phyloP scores from a whole-genome alignment of 179 eudicot species.

The Silene vulgaris region DNA sequence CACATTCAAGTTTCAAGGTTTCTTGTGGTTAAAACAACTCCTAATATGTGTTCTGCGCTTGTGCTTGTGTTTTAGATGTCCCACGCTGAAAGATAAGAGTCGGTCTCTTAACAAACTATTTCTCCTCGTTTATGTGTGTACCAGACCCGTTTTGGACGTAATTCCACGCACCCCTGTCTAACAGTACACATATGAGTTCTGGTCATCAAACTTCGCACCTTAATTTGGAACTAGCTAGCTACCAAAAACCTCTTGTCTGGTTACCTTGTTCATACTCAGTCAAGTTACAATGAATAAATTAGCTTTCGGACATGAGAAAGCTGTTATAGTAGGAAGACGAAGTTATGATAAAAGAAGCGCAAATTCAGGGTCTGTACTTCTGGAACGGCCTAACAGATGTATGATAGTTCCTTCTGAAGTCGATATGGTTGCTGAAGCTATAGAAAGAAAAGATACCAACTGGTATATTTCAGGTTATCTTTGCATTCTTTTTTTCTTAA shows the following conservation, averaged over 20 bases:
- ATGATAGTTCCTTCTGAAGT: constrained; percentile 29
- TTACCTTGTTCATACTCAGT: no score
- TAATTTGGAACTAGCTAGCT: no score
- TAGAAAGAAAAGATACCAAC: constrained; percentile 35
- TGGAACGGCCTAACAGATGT: constrained; percentile 32
- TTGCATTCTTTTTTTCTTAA: not conserved
- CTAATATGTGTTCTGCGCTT: no score
- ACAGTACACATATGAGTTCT: not conserved
- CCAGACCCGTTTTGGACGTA: no score
- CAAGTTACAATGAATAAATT: constrained; percentile 15
- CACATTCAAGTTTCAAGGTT: not conserved
- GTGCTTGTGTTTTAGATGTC: no score
- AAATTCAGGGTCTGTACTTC: constrained; percentile 16
- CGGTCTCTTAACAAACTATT: no score
- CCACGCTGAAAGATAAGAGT: no score
- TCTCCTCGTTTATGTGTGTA: no score
- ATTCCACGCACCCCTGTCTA: no score
- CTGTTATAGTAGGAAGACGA: constrained; percentile 20
- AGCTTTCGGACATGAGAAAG: constrained; percentile 22
- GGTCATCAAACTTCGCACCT: not conserved
- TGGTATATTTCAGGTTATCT: constrained; percentile 24
- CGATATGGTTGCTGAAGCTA: constrained; percentile 37
- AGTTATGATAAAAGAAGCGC: constrained; percentile 22
- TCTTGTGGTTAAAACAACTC: not conserved
- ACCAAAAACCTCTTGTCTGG: not conserved